Percentiles rank a stretch among this genome's conserved stretches.
Evolutionary conservation across 1,284 basidiomycete genomes (phyloP).

Genomic region (Heterobasidion occidentale): DNA sequence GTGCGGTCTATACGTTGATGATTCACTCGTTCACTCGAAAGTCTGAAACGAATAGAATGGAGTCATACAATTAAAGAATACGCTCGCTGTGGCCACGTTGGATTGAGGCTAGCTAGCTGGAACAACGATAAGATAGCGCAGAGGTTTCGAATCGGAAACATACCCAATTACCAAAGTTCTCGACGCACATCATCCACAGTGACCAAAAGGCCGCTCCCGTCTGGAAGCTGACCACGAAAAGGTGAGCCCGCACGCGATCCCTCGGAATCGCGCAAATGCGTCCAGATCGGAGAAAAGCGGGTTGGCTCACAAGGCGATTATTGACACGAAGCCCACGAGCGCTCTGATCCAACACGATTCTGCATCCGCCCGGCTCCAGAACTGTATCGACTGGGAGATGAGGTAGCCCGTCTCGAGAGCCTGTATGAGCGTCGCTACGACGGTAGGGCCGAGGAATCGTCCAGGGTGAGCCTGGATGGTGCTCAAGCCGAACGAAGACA

Average conservation of each 20-base stretch:
- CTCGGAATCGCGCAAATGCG: neutral
- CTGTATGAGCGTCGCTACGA: conserved; percentile 14
- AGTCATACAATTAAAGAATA: conserved; percentile 17
- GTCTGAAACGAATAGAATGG: neutral
- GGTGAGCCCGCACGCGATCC: neutral
- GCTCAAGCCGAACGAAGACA: neutral
- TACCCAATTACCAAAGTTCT: conserved; percentile 7
- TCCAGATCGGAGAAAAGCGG: neutral
- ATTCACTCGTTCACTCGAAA: neutral
- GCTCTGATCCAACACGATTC: conserved; percentile 14
- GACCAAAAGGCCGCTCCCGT: neutral
- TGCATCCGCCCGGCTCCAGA: conserved; percentile 18
- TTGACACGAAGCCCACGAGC: conserved; percentile 11
- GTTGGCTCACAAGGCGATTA: neutral
- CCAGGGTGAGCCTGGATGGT: neutral
- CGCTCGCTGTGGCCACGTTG: conserved; percentile 18
- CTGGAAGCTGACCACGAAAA: neutral
- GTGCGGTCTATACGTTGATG: conserved; percentile 13
- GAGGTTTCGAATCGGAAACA: conserved; percentile 4
- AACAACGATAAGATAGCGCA: conserved; percentile 12
- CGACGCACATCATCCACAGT: neutral
- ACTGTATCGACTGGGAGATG: conserved; percentile 21
- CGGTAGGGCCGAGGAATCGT: neutral
- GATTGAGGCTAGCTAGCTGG: neutral
- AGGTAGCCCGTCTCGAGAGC: conserved; percentile 20